Base-by-base conservation (phyloP, 768 basidiomycete genomes). In the Panellus pusillus region DNA sequence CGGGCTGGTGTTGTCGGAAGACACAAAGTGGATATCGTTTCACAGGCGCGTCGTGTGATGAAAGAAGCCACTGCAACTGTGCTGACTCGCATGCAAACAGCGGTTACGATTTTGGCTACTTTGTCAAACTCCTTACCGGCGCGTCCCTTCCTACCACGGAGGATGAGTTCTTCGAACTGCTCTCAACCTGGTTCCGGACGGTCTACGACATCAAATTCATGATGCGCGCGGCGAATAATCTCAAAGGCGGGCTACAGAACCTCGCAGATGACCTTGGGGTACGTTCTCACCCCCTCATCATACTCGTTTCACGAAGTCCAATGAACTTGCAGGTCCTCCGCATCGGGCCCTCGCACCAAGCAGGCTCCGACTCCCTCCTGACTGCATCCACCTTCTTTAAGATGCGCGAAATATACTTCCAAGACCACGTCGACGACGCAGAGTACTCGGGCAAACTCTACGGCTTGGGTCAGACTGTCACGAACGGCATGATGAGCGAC, bases 101-200 rank as follows among this genome's bases (percentile, higher is more conserved):
- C 70, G 97, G 96, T 44, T 98, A 98, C 72, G 97, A 99, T 71
- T 98, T 99, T 72, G 97, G 97, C 32, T 99, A 98, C 69, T 90
- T 99, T 63, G 85, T 99, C 70, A 97, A 96, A 69, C 81, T 98
- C 38, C 79, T 99, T 46, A 90, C 91, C 19, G 87, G 82, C 57
- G 77, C 87, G 64, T 90, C 93, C 41, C 73, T 98, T 54, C 97
- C 97, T 9, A 84, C 86, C 17, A 84, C 84, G 20, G 97, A 99
- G 72, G 88, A 90, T 58, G 79, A 81, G 6, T 98, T 98, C 74
- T 97, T 98, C 68, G 83, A 90, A 42, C 81, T 88, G 42, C 78
- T 98, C 28, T 80, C 75, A 54, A 86, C 83, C 60, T 98, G 97
- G 96, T 98, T 99, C 71, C 96, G 96, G 0, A 86, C 84, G 40